These are phyloP conservation scores for Aspergillus saccharolyticus DNA, from an alignment of 495 filamentous ascomycete species.

Conservation along the genomic window DNA sequence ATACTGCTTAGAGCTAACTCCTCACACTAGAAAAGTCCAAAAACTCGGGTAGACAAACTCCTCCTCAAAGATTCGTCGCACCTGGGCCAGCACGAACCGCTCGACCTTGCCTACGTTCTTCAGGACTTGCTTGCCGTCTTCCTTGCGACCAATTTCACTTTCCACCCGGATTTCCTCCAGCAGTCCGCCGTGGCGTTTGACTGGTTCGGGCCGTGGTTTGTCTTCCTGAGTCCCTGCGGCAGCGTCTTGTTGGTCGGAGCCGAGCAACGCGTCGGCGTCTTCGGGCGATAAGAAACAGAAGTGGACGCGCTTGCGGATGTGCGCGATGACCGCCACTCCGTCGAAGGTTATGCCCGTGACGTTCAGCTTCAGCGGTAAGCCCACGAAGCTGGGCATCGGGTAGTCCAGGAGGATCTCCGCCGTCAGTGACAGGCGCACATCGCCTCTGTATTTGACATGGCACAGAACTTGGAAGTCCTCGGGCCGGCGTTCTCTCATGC, in stretches of 20 bases:
- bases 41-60: conserved; percentile 98
- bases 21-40: conserved; percentile 92
- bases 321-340: conserved; percentile 84
- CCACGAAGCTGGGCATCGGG: conserved; percentile 93
- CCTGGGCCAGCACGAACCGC: conserved; percentile 93
- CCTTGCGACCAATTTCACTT: conserved; percentile 91
- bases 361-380: conserved; percentile 83
- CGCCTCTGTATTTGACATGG: conserved; percentile 80
- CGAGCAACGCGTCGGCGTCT: conserved; percentile 65
- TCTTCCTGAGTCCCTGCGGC: conserved; percentile 22
- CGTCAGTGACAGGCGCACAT: conserved; percentile 79
- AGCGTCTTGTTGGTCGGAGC: conserved; percentile 48
- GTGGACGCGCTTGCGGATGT: conserved; percentile 72
- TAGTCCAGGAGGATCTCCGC: conserved; percentile 95
- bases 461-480: conserved; percentile 83
- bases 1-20: too few relatives aligned
- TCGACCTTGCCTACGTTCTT: conserved; percentile 99
- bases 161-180: conserved; percentile 92
- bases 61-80: conserved; percentile 94
- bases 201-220: conserved; percentile 14
- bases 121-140: conserved; percentile 84
- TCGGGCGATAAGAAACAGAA: conserved; percentile 90
- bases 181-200: conserved; percentile 61
- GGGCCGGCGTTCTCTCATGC: conserved; percentile 38
- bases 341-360: conserved; percentile 94